Percentiles rank a stretch among this genome's conserved stretches.
Conservation (phyloP, 169 alveolate genomes). For the Plasmodium reichenowi region DNA sequence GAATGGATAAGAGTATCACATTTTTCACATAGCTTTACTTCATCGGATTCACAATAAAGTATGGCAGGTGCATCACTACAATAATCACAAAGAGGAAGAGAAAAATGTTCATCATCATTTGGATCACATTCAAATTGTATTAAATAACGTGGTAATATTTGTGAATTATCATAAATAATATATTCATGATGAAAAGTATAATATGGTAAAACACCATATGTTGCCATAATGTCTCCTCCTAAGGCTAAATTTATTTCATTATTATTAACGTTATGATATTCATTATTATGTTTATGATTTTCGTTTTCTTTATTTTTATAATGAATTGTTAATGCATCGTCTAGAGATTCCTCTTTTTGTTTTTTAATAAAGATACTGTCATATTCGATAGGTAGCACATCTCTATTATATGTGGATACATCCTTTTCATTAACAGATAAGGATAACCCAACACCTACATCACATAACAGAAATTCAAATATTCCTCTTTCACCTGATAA, state of each 20-base stretch:
- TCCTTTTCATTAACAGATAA: constrained; percentile 78
- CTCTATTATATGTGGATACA: constrained; percentile 77
- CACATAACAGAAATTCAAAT: constrained; percentile 90
- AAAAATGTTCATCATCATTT: constrained; percentile 87
- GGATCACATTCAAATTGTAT: constrained; percentile 92
- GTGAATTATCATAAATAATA: constrained; percentile 91
- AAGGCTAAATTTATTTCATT: constrained; percentile 53
- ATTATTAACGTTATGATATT: constrained; percentile 34
- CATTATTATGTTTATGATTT: constrained; percentile 10
- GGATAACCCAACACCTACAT: constrained; percentile 90
- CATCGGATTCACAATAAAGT: constrained; percentile 91
- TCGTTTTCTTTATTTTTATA: constrained; percentile 82
- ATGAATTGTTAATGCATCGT: constrained; percentile 84
- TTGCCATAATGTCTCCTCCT: constrained; percentile 75
- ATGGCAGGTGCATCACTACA: constrained; percentile 92
- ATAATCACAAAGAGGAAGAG: constrained; percentile 92
- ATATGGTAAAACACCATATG: constrained; percentile 92
- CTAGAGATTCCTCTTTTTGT: constrained; percentile 82
- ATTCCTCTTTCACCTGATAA: constrained; percentile 88
- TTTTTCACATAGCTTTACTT: constrained; percentile 89
- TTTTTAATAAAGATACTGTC: constrained; percentile 88
- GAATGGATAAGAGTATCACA: constrained; percentile 91
- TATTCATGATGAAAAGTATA: constrained; percentile 90
- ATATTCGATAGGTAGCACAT: constrained; percentile 84
- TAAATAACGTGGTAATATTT: constrained; percentile 89